phyloP scores from a whole-genome alignment of 2,329 filamentous ascomycete genomes.

The Celoporthe dispersa region DNA sequence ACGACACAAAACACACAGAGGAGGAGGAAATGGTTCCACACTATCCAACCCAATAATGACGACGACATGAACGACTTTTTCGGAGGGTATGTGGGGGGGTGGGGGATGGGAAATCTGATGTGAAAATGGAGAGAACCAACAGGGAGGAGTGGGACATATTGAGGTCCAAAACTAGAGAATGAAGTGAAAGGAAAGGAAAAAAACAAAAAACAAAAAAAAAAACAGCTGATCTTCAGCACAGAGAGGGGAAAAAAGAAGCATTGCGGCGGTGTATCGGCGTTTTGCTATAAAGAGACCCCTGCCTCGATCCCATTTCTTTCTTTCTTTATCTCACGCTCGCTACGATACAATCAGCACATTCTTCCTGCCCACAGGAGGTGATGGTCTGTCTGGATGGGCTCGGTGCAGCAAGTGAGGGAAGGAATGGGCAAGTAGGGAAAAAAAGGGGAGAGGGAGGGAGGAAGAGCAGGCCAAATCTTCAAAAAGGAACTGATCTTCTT shows the following conservation, averaged over 20 bases:
- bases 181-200: background rate
- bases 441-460: no score
- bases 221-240: background rate
- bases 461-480: no score
- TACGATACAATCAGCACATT: background rate
- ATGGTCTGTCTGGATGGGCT: background rate
- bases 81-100: background rate
- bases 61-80: background rate
- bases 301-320: no score
- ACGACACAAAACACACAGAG: background rate
- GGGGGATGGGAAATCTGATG: background rate
- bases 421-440: background rate
- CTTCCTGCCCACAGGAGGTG: background rate
- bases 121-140: no score
- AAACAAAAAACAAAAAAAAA: background rate
- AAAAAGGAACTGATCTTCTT: no score
- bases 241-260: background rate
- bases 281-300: slow-evolving; percentile 17
- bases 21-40: background rate
- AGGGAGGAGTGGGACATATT: background rate
- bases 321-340: slow-evolving; percentile 9
- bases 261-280: slow-evolving; percentile 16
- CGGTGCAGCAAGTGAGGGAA: background rate
- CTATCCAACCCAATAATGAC: background rate
- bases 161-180: background rate